Evolutionary conservation across 2,329 filamentous ascomycete species (phyloP).

Genomic region (Beauveria sp.): DNA sequence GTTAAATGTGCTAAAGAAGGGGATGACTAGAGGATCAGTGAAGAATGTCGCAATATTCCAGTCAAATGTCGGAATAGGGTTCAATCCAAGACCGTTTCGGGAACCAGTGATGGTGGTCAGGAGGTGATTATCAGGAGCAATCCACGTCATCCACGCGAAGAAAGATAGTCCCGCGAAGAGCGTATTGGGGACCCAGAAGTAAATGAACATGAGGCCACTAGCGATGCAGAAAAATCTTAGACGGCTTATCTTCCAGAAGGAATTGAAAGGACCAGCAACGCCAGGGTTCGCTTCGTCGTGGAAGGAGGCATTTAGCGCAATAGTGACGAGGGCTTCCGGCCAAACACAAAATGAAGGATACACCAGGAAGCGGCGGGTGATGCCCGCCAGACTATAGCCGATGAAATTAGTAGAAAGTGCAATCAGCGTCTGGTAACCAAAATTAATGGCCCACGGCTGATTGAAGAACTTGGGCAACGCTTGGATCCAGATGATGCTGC

Average conservation of each 20-base stretch:
- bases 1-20: constrained; percentile 32
- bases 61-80: constrained; percentile 31
- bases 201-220: constrained; percentile 39
- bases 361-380: constrained; percentile 38
- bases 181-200: constrained; percentile 44
- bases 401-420: constrained; percentile 41
- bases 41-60: constrained; percentile 29
- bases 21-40: constrained; percentile 23
- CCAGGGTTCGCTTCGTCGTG: constrained; percentile 12
- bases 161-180: constrained; percentile 36
- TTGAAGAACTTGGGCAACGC: constrained; percentile 16
- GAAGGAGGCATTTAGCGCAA: constrained; percentile 30
- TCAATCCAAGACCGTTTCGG: constrained; percentile 30
- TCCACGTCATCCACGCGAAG: constrained; percentile 46
- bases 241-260: constrained; percentile 25
- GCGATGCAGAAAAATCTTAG: constrained; percentile 35
- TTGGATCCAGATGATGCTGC: constrained; percentile 36
- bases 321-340: constrained; percentile 39
- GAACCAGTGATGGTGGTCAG: constrained; percentile 28
- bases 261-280: constrained; percentile 24
- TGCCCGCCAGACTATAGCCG: constrained; percentile 43
- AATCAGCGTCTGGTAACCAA: constrained; percentile 39
- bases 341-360: constrained; percentile 42
- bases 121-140: constrained; percentile 31
- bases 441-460: constrained; percentile 16